These are phyloP conservation scores for Kingdonia uniflora DNA, from an alignment of 164 flowering plant species.

Conservation along the genomic window DNA sequence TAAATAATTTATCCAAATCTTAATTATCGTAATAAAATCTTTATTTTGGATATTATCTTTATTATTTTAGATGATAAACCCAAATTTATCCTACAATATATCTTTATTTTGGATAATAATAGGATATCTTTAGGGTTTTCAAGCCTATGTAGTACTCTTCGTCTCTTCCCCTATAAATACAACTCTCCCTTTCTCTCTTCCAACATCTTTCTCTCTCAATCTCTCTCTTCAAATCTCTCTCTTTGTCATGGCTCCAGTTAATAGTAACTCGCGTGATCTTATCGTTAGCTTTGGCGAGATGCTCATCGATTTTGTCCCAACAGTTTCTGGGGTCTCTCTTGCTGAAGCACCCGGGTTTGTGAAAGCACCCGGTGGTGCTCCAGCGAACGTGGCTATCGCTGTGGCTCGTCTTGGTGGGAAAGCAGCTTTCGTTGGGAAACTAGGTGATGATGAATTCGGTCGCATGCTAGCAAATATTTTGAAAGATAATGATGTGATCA, in stretches of 20 bases:
- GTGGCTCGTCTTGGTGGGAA: constrained; percentile 66
- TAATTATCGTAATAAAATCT: too few relatives aligned
- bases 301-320: constrained; percentile 92
- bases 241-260: constrained; percentile 20
- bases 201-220: too few relatives aligned
- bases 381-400: constrained; percentile 92
- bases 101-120: too few relatives aligned
- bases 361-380: constrained; percentile 95
- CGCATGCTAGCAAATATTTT: constrained; percentile 70
- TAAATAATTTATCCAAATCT: too few relatives aligned
- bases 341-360: constrained; percentile 86
- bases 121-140: too few relatives aligned
- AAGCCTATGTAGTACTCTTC: too few relatives aligned
- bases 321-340: constrained; percentile 79
- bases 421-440: constrained; percentile 79
- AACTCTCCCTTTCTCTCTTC: constrained; percentile 1
- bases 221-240: too few relatives aligned
- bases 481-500: constrained; percentile 51
- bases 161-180: too few relatives aligned
- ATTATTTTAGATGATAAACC: background rate
- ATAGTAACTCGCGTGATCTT: constrained; percentile 17
- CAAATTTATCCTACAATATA: constrained; percentile 3
- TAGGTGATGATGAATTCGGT: constrained; percentile 95
- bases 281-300: constrained; percentile 87
- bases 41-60: too few relatives aligned